phyloP scores from a whole-genome alignment of 2,329 filamentous ascomycete species.

The Fusarium pseudoanthophilum region DNA sequence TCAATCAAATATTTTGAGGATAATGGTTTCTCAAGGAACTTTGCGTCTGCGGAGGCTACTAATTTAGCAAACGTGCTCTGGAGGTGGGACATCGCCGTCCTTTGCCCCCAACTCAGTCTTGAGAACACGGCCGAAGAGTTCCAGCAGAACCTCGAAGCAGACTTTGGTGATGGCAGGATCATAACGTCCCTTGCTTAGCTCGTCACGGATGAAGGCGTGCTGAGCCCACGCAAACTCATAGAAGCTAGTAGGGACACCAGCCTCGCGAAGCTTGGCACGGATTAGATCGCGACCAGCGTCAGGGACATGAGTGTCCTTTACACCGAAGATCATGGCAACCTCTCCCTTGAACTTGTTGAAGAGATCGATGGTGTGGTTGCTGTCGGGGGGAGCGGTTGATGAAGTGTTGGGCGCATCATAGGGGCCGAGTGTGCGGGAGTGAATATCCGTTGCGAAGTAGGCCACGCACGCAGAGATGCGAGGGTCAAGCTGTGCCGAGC shows the following conservation, averaged over 20 bases:
- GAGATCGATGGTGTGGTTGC: constrained; percentile 63
- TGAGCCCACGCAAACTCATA: constrained; percentile 95
- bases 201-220: constrained; percentile 93
- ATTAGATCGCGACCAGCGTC: constrained; percentile 85
- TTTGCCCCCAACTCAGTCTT: constrained; percentile 80
- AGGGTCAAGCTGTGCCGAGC: constrained; percentile 68
- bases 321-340: constrained; percentile 89
- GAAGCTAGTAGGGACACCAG: constrained; percentile 79
- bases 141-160: constrained; percentile 90
- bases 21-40: background rate
- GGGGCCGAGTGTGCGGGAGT: constrained; percentile 79
- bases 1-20: constrained; percentile 8
- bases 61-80: constrained; percentile 77
- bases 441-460: constrained; percentile 94
- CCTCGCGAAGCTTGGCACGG: constrained; percentile 81
- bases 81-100: constrained; percentile 68
- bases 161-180: constrained; percentile 87
- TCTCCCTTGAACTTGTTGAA: constrained; percentile 81
- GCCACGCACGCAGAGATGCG: constrained; percentile 81
- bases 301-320: constrained; percentile 90
- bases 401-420: constrained; percentile 60
- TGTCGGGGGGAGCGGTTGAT: constrained; percentile 49
- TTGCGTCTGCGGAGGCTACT: background rate
- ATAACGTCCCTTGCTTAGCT: constrained; percentile 92
- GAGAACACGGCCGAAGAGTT: constrained; percentile 82